phyloP scores from a whole-genome alignment of 2,329 filamentous ascomycete genomes.

The Xylaria sp. region DNA sequence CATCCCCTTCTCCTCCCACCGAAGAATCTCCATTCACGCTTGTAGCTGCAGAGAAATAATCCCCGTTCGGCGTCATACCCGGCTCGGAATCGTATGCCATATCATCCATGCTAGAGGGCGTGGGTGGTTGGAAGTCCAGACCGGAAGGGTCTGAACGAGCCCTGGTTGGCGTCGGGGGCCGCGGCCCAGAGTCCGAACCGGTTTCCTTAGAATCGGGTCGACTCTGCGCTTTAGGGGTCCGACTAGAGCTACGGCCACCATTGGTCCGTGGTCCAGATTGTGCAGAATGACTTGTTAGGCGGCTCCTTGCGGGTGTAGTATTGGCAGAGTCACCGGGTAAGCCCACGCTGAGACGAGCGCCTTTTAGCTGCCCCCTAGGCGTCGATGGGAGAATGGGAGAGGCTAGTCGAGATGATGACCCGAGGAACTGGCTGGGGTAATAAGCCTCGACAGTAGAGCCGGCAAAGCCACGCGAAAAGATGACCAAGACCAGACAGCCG shows the following conservation, averaged over 20 bases:
- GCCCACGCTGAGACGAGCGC: slow-evolving; percentile 17
- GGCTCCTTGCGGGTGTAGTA: slow-evolving; percentile 25
- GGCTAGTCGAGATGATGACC: slow-evolving; percentile 40
- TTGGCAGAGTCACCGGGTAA: slow-evolving; percentile 34
- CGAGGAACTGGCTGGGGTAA: slow-evolving; percentile 48
- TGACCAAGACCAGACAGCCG: slow-evolving; percentile 85
- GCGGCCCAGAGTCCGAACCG: slow-evolving; percentile 23
- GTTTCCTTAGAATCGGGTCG: slow-evolving; percentile 26
- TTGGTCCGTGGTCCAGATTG: slow-evolving; percentile 13
- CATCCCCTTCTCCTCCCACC: slow-evolving; percentile 12
- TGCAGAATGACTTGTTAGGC: slow-evolving; percentile 15
- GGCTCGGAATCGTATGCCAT: slow-evolving; percentile 52
- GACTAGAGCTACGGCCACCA: slow-evolving; percentile 25
- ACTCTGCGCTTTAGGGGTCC: slow-evolving; percentile 35
- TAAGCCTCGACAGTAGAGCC: slow-evolving; percentile 47
- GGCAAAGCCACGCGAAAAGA: slow-evolving; percentile 73
- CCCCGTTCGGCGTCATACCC: slow-evolving; percentile 41
- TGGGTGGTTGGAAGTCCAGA: slow-evolving; percentile 43
- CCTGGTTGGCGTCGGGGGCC: slow-evolving; percentile 40
- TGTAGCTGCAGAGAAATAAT: slow-evolving; percentile 44
- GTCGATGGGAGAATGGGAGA: slow-evolving; percentile 48
- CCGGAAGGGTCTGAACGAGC: slow-evolving; percentile 42
- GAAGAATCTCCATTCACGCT: slow-evolving; percentile 35
- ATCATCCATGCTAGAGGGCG: slow-evolving; percentile 45
- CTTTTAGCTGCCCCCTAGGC: slow-evolving; percentile 36